Evolutionary conservation across 805 yeast genomes (phyloP), one percentile per base, ranked within the genome.

Genomic region (Suhomyces xylopsoci): DNA sequence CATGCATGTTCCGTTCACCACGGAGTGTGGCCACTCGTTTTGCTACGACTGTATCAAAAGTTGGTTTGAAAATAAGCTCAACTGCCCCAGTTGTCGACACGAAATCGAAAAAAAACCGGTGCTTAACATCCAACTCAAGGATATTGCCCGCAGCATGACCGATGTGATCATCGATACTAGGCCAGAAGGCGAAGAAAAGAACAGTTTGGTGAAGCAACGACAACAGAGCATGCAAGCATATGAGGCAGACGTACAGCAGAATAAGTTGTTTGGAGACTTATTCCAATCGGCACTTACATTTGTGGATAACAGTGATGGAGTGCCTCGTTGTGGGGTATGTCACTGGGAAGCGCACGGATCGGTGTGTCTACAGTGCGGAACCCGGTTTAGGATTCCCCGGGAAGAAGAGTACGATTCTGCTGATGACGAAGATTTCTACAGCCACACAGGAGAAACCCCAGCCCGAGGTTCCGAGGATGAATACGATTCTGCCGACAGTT

Each of bases 261-360:
- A 71, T 30, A 62, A 59, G 2, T 63, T 83, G 43, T 86, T 81
- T 66, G 78, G 77, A 2, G 77, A 76, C 32, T 62, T 78, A 2
- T 85, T 86, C 64, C 68, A 73, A n/a, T 62, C 76, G 15, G 80
- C 82, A 2, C 66, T 75, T 14, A 83, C 86, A 0, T 65, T 83
- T 2, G 71, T 84, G 1, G 91, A 85, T 60, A 72, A 71, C 26
- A 81, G 81, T 26, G 93, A 88, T 60, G 91, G 91, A 2, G 88
- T 87, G 8, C 81, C 87, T 0, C 68, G 93, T 51, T 88, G 94
- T 62, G 81, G 87, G 7, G 79, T 81, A 52, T 88, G 94, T 64
- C 90, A 84, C 61, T 88, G 93, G 93, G 93, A 88, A 60, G 83
- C 87, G 0, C 81, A 81, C 55, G 90, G 88, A 0, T 69, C 77